Evolutionary conservation across 2,329 filamentous ascomycete species (phyloP).

Genomic region (Aspergillus fumigatiaffinis): DNA sequence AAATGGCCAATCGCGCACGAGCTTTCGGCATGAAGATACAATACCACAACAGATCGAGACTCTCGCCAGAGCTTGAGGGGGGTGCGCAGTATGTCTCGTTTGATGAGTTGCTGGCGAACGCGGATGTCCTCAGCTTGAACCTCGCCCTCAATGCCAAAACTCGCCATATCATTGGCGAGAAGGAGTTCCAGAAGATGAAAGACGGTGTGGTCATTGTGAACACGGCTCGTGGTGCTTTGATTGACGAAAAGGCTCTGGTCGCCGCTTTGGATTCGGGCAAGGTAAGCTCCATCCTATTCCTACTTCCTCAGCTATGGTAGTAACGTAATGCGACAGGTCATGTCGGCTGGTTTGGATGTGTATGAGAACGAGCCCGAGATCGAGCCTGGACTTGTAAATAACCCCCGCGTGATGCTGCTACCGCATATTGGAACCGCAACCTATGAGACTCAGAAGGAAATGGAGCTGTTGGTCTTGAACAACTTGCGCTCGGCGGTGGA

Average conservation of each 20-base stretch:
- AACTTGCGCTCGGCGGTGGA: slow-evolving; percentile 56
- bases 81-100: slow-evolving; percentile 45
- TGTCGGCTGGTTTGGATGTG: slow-evolving; percentile 44
- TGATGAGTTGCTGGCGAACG: slow-evolving; percentile 42
- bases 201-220: slow-evolving; percentile 44
- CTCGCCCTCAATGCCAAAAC: slow-evolving; percentile 43
- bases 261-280: slow-evolving; percentile 43
- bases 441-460: slow-evolving; percentile 58
- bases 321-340: slow-evolving; percentile 24
- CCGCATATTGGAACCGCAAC: slow-evolving; percentile 60
- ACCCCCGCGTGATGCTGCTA: slow-evolving; percentile 49
- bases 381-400: slow-evolving; percentile 46
- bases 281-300: slow-evolving; percentile 19
- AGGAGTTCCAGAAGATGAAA: slow-evolving; percentile 45
- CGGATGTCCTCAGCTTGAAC: slow-evolving; percentile 46
- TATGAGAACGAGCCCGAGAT: slow-evolving; percentile 46
- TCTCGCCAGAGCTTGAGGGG: slow-evolving; percentile 38
- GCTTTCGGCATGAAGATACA: slow-evolving; percentile 47
- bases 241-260: slow-evolving; percentile 47
- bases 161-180: slow-evolving; percentile 44
- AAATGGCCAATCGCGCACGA: slow-evolving; percentile 43
- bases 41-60: slow-evolving; percentile 45
- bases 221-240: slow-evolving; percentile 43
- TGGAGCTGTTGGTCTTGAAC: slow-evolving; percentile 57
- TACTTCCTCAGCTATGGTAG: neutral